These are phyloP conservation scores for Annulohypoxylon maeteangense DNA, from an alignment of 495 filamentous ascomycete species.

Conservation along the genomic window DNA sequence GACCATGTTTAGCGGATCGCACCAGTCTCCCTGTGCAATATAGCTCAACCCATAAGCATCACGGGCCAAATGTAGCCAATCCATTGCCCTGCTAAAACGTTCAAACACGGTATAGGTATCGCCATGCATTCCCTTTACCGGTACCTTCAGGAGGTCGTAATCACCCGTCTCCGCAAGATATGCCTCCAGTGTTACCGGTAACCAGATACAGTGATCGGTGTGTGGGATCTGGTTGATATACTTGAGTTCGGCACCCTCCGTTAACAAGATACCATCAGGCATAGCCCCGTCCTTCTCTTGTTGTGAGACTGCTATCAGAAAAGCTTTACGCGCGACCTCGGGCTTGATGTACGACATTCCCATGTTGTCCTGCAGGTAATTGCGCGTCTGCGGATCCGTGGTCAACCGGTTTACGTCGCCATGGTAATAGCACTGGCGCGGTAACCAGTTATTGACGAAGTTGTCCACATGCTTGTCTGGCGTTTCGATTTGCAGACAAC, in stretches of 20 bases:
- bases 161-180: conserved; percentile 66
- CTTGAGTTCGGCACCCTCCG: conserved; percentile 65
- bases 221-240: conserved; percentile 70
- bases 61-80: conserved; percentile 61
- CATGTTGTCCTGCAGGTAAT: conserved; percentile 70
- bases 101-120: conserved; percentile 62
- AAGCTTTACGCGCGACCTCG: conserved; percentile 57
- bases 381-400: conserved; percentile 67
- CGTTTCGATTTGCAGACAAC: conserved; percentile 63
- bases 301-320: conserved; percentile 61
- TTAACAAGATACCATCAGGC: conserved; percentile 66
- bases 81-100: conserved; percentile 64
- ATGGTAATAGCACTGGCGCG: conserved; percentile 67
- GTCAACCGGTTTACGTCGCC: conserved; percentile 68
- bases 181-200: conserved; percentile 62
- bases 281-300: conserved; percentile 65
- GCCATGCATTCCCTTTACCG: conserved; percentile 53
- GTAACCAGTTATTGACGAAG: conserved; percentile 69
- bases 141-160: conserved; percentile 60
- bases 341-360: conserved; percentile 69
- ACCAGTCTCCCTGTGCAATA: conserved; percentile 69
- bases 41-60: conserved; percentile 65
- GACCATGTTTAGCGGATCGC: conserved; percentile 70
- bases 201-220: conserved; percentile 68
- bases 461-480: conserved; percentile 66